Evolutionary conservation across 768 basidiomycete species (phyloP).

Genomic region (Mycena rosella): DNA sequence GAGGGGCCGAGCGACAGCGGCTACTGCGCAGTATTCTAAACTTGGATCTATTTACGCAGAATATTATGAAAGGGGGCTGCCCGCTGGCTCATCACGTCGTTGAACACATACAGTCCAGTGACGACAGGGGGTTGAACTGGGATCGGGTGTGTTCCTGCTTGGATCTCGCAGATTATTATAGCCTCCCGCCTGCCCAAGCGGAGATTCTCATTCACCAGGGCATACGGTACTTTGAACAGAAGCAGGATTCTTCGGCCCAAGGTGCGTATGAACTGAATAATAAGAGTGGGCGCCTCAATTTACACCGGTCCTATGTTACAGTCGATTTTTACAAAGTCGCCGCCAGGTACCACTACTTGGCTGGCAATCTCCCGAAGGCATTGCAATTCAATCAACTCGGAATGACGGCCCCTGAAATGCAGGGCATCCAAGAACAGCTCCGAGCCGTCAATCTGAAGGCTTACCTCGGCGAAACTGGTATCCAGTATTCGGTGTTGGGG

Average conservation of each 20-base stretch:
- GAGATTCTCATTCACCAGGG: conserved; percentile 1
- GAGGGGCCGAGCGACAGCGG: neutral
- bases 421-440: neutral
- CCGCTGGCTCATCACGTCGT: neutral
- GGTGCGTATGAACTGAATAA: neutral
- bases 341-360: conserved; percentile 4
- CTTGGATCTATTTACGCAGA: conserved; percentile 9
- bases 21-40: neutral
- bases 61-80: neutral
- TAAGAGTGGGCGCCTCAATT: no score
- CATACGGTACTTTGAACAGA: neutral
- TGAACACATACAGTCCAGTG: neutral
- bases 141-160: conserved; percentile 8
- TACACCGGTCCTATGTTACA: no score
- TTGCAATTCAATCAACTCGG: neutral
- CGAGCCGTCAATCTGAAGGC: neutral
- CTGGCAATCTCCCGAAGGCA: conserved; percentile 4
- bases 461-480: neutral
- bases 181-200: neutral
- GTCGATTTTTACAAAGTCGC: neutral
- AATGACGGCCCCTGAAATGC: conserved; percentile 1
- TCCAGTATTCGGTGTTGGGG: neutral
- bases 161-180: conserved; percentile 3
- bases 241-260: neutral
- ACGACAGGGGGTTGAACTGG: neutral